These are phyloP conservation scores for Amesomyces nigricolor DNA, from an alignment of 2,329 filamentous ascomycete genomes.

Conservation along the genomic window DNA sequence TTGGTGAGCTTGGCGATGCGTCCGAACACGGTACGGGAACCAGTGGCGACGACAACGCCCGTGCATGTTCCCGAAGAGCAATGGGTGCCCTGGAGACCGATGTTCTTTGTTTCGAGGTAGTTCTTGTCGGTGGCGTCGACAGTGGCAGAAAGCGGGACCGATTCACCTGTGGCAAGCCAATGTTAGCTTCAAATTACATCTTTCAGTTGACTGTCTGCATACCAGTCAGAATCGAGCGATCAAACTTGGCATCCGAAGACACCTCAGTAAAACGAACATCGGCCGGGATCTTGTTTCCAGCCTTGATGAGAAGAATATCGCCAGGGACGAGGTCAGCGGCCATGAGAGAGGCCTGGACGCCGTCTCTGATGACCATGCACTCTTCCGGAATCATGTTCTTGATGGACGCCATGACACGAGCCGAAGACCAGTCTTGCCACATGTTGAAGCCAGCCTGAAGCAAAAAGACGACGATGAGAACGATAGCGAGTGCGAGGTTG, in stretches of 20 bases:
- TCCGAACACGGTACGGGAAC: constrained; percentile 69
- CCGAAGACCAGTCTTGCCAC: constrained; percentile 71
- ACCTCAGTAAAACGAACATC: constrained; percentile 66
- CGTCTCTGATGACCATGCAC: constrained; percentile 59
- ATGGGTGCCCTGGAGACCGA: constrained; percentile 74
- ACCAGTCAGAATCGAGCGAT: constrained; percentile 67
- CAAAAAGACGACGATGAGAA: constrained; percentile 63
- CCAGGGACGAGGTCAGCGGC: constrained; percentile 63
- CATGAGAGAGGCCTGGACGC: constrained; percentile 37
- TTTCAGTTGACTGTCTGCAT: constrained; percentile 19
- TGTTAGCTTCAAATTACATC: not conserved
- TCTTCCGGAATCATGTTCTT: constrained; percentile 73
- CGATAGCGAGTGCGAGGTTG: constrained; percentile 68
- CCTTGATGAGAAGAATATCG: constrained; percentile 62
- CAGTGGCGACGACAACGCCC: constrained; percentile 66
- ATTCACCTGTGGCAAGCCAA: constrained; percentile 46
- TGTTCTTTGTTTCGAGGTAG: constrained; percentile 70
- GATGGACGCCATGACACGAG: constrained; percentile 72
- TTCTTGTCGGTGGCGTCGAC: constrained; percentile 65
- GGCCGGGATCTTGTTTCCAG: constrained; percentile 68
- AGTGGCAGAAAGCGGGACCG: constrained; percentile 56
- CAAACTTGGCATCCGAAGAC: constrained; percentile 65
- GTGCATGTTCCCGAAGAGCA: constrained; percentile 63
- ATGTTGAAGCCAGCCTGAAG: constrained; percentile 65
- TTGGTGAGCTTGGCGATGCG: constrained; percentile 68